Evolutionary conservation across 2,329 filamentous ascomycete species (phyloP), one percentile per base, ranked within the genome.

Genomic region (Lojkania enalia): DNA sequence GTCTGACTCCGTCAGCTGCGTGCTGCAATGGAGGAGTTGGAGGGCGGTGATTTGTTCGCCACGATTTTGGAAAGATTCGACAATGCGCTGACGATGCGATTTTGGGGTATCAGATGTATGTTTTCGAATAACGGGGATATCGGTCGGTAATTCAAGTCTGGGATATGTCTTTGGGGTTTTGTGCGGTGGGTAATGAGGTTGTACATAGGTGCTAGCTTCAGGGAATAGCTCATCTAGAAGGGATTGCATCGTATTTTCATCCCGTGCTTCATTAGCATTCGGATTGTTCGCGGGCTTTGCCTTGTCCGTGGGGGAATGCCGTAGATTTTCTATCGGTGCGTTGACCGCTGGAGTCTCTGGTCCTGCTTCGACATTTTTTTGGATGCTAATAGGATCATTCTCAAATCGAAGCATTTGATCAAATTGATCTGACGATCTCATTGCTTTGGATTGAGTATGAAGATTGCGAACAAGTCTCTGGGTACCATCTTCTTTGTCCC

Each of bases 1-100:
- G 70, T 92, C 88, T 53, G 78, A 80, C 55, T 85, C 80, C 15
- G 75, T 74, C 32, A 91, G 75, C 15, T 79, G 56, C 13, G 55
- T 67, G 46, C 64, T 68, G 48, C 64, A 67, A 29, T 81, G 78
- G 15, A 74, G 74, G 27, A 90, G 69, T 31, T 84, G 73, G 30
- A 91, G 74, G 57, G 73, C 65, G 1, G 69, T 69, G 4, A 67
- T 58, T 4, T 62, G 45, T 45, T 71, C 58, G 29, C 57, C 52
- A 21, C 55, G 44, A 5, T 46, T 51, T 32, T 58, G 50, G 23
- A 67, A 58, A 2, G 51, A 55, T 39, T 59, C 51, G n/a, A 56
- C 42, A 16, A 57, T 54, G 39, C 42, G 47, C 31, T 63, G 48
- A 42, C 58, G 56, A 12, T 31, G 16, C 5, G 47, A 46, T 18